A percentile compares a stretch with the other conserved stretches of the same genome.
These are phyloP conservation scores for Malassezia brasiliensis DNA, from an alignment of 1,284 basidiomycete genomes.

Conservation along the genomic window DNA sequence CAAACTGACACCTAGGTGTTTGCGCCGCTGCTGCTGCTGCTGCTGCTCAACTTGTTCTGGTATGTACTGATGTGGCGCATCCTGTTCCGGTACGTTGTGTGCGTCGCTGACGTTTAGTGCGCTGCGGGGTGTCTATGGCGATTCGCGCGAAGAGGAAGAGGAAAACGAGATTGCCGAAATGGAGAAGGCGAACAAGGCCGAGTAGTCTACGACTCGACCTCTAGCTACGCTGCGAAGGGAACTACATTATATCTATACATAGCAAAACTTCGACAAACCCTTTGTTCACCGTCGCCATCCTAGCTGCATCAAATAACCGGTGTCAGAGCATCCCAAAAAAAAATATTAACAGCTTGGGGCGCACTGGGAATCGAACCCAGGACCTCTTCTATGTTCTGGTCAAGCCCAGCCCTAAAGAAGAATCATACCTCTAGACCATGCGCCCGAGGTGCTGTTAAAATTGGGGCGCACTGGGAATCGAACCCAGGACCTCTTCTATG, in stretches of 20 bases:
- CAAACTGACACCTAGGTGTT: conserved; percentile 24
- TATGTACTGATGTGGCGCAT: conserved; percentile 45
- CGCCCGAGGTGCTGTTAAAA: conserved; percentile 4
- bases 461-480: conserved; percentile 23
- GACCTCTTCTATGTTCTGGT: conserved; percentile 19
- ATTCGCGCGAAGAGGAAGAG: conserved; percentile 42
- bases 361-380: conserved; percentile 26
- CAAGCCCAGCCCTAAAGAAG: conserved; percentile 19
- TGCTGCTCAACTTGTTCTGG: conserved; percentile 46
- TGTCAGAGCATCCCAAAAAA: no score
- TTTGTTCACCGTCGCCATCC: no score
- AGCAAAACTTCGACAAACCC: no score
- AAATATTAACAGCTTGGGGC: conserved; percentile 2
- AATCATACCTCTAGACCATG: conserved; percentile 28
- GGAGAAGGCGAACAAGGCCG: background rate
- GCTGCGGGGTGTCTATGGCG: conserved; percentile 26
- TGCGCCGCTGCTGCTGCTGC: conserved; percentile 39
- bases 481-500: conserved; percentile 27
- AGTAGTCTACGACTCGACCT: background rate
- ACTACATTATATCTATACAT: no score
- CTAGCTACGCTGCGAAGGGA: no score
- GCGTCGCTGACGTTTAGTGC: conserved; percentile 13
- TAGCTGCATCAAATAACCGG: no score
- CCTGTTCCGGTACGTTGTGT: conserved; percentile 22
- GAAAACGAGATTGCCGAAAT: conserved; percentile 18